phyloP scores from a whole-genome alignment of 306 rosid genomes.

The Sophora flavescens region DNA sequence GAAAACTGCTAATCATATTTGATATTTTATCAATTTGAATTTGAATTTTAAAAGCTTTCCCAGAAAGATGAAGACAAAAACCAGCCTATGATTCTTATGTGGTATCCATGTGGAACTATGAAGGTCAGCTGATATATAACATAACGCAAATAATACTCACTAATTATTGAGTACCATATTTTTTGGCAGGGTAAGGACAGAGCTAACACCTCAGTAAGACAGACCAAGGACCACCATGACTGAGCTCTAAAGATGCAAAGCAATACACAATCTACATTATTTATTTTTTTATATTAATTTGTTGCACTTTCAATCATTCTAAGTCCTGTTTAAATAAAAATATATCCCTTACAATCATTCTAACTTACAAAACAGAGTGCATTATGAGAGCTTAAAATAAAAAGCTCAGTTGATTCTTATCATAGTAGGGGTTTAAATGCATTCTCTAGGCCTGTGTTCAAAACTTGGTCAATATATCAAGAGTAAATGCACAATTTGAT shows the following conservation, averaged over 20 bases:
- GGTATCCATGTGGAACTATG: constrained; percentile 63
- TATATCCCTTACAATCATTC: background rate
- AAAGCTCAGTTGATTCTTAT: background rate
- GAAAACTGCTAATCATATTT: constrained; percentile 24
- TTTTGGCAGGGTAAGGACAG: constrained; percentile 33
- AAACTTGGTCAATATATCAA: background rate
- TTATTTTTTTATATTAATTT: background rate
- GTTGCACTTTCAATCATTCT: constrained; percentile 1
- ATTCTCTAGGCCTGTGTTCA: background rate
- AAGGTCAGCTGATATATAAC: constrained; percentile 17
- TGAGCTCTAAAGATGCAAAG: constrained; percentile 26
- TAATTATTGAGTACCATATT: constrained; percentile 40
- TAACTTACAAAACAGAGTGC: background rate
- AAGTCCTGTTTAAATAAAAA: background rate
- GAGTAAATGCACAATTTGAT: background rate
- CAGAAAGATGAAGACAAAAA: constrained; percentile 42
- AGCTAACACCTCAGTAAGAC: constrained; percentile 33
- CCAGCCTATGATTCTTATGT: constrained; percentile 52
- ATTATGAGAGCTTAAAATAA: background rate
- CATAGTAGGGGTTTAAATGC: background rate
- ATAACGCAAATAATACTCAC: constrained; percentile 7
- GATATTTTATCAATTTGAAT: constrained; percentile 24
- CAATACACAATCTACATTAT: background rate
- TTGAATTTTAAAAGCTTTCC: constrained; percentile 19
- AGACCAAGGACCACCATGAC: constrained; percentile 32